These are phyloP conservation scores for Aspergillus costaricaensis DNA, from an alignment of 2,329 filamentous ascomycete species.

Conservation along the genomic window DNA sequence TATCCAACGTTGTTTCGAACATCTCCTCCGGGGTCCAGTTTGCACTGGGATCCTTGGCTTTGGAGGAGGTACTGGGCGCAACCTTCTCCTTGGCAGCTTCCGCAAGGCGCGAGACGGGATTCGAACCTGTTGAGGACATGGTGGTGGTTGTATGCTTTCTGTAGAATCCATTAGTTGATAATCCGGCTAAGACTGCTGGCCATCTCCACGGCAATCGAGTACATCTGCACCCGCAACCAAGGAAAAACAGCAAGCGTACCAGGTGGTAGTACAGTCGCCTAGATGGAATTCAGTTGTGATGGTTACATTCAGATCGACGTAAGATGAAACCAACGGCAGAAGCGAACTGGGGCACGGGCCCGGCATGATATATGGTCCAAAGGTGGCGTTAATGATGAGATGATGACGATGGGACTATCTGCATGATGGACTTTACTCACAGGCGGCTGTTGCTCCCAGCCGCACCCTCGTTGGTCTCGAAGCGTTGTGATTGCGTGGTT, in stretches of 20 bases:
- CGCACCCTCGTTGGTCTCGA: no score
- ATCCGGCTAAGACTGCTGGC: neutral
- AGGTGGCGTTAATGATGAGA: constrained; percentile 33
- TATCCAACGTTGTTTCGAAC: constrained; percentile 34
- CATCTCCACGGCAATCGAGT: neutral
- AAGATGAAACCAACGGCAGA: neutral
- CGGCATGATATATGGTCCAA: constrained; percentile 1
- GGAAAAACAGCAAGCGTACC: constrained; percentile 11
- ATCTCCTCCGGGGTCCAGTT: constrained; percentile 32
- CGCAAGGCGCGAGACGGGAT: constrained; percentile 27
- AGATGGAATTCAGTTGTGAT: neutral
- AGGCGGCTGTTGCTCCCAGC: neutral
- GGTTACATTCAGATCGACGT: neutral
- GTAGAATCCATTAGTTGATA: neutral
- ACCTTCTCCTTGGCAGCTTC: constrained; percentile 12
- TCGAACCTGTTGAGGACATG: constrained; percentile 33
- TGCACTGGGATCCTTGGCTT: constrained; percentile 13
- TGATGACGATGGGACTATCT: constrained; percentile 32
- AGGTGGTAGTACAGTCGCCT: neutral
- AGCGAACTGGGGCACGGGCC: neutral
- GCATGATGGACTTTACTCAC: neutral
- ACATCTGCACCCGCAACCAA: neutral
- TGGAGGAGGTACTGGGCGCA: constrained; percentile 12
- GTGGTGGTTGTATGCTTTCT: constrained; percentile 7
- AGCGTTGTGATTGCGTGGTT: neutral